A percentile compares a stretch with the other conserved stretches of the same genome.
Conservation (phyloP, 805 yeast species). For the Nakazawaea wickerhamii region DNA sequence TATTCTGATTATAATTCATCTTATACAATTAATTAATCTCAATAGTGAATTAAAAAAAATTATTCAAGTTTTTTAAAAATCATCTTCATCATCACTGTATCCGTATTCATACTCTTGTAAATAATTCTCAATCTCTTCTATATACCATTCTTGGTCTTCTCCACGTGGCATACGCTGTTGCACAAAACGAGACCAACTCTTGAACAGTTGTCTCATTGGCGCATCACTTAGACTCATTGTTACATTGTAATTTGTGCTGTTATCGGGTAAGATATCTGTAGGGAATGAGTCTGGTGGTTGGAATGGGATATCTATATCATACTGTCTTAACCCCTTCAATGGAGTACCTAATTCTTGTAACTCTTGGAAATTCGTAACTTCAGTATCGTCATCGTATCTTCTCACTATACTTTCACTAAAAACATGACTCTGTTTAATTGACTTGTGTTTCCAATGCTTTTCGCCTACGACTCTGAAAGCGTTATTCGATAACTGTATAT, state of each 20-base stretch:
- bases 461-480: slow-evolving; percentile 7
- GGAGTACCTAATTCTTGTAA: slow-evolving; percentile 18
- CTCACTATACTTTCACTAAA: slow-evolving; percentile 26
- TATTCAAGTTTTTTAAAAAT: too few relatives aligned
- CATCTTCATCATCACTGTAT: slow-evolving; percentile 40
- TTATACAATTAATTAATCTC: too few relatives aligned
- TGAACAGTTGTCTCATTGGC: slow-evolving; percentile 18
- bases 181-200: slow-evolving; percentile 22
- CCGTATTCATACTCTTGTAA: slow-evolving; percentile 47
- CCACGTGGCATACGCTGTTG: slow-evolving; percentile 23
- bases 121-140: slow-evolving; percentile 40
- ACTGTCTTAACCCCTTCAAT: slow-evolving; percentile 14
- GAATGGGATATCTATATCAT: slow-evolving; percentile 15
- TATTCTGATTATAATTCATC: too few relatives aligned
- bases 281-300: slow-evolving; percentile 29
- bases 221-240: slow-evolving; percentile 20
- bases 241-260: slow-evolving; percentile 5
- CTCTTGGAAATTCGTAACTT: slow-evolving; percentile 1
- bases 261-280: neutral
- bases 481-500: slow-evolving; percentile 10
- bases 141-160: slow-evolving; percentile 51
- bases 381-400: slow-evolving; percentile 15
- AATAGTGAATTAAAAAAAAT: neutral
- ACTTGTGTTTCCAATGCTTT: neutral
- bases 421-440: slow-evolving; percentile 13